These are phyloP conservation scores for Coemansia sp. DNA, from an alignment of 192 early-diverging fungal species.

Conservation along the genomic window DNA sequence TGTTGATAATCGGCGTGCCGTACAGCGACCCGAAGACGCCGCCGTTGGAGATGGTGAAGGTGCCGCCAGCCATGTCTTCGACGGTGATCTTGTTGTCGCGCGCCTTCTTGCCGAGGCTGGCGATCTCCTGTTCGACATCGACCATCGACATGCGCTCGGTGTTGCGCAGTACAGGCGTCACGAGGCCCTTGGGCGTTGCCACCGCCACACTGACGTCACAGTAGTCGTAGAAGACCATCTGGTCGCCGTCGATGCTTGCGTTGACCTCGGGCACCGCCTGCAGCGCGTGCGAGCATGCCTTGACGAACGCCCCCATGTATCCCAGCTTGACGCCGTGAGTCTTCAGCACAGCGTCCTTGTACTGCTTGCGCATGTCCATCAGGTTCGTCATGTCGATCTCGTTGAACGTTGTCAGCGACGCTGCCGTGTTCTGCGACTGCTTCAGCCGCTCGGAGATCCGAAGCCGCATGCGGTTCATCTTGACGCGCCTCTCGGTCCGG, in stretches of 20 bases:
- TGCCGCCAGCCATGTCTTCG: slow-evolving; percentile 97
- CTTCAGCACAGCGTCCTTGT: slow-evolving; percentile 94
- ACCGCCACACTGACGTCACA: slow-evolving; percentile 96
- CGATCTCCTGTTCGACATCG: slow-evolving; percentile 89
- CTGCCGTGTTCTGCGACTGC: slow-evolving; percentile 95
- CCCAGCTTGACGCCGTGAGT: slow-evolving; percentile 96
- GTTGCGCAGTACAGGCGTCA: slow-evolving; percentile 95
- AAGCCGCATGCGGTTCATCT: slow-evolving; percentile 98
- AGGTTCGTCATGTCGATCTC: slow-evolving; percentile 98
- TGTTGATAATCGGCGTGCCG: slow-evolving; percentile 98
- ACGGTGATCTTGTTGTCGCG: slow-evolving; percentile 93
- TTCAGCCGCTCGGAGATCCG: slow-evolving; percentile 93
- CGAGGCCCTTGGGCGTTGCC: slow-evolving; percentile 97
- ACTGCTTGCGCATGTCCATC: slow-evolving; percentile 85
- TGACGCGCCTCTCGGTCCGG: slow-evolving; percentile 61
- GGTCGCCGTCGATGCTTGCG: slow-evolving; percentile 90
- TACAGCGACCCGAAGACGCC: slow-evolving; percentile 97
- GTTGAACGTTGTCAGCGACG: slow-evolving; percentile 98
- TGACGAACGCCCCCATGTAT: slow-evolving; percentile 98
- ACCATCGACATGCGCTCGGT: slow-evolving; percentile 83
- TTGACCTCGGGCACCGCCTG: slow-evolving; percentile 93
- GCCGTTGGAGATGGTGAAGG: slow-evolving; percentile 99
- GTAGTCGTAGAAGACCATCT: slow-evolving; percentile 91
- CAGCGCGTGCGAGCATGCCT: slow-evolving; percentile 83
- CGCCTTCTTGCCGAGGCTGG: slow-evolving; percentile 85